phyloP scores from a whole-genome alignment of 352 stramenopile species.

The Pythium monospermum region DNA sequence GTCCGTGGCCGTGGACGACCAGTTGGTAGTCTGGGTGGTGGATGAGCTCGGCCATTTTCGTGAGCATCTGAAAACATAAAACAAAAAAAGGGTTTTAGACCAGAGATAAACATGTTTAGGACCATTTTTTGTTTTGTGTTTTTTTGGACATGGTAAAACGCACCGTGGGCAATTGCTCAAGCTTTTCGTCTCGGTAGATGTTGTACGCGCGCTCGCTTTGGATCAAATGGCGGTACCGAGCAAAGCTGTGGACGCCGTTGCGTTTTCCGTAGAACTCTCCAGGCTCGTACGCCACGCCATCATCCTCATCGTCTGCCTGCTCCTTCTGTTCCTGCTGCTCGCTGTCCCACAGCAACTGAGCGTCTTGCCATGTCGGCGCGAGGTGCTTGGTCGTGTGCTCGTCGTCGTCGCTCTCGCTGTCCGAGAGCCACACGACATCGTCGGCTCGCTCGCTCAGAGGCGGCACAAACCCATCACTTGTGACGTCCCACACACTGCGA shows the following conservation, averaged over 20 bases:
- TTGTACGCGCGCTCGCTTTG: constrained; percentile 60
- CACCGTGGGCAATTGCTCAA: constrained; percentile 57
- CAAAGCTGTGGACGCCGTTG: constrained; percentile 37
- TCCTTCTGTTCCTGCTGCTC: not conserved
- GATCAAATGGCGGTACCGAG: constrained; percentile 52
- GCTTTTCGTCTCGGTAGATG: constrained; percentile 33
- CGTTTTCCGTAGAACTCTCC: constrained; percentile 35
- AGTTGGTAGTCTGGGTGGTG: constrained; percentile 38
- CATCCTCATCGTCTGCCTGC: constrained; percentile 1
- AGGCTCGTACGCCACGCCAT: constrained; percentile 26
- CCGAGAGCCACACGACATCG: constrained; percentile 53
- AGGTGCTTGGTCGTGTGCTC: not conserved
- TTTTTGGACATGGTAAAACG: constrained; percentile 2
- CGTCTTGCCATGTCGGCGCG: constrained; percentile 28
- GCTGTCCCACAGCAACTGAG: constrained; percentile 23
- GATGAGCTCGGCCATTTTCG: constrained; percentile 30
- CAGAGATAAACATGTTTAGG: constrained; percentile 8
- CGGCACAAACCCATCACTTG: constrained; percentile 28
- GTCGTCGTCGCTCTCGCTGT: constrained; percentile 67
- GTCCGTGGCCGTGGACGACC: constrained; percentile 46
- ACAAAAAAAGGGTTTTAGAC: constrained; percentile 17
- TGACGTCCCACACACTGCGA: constrained; percentile 45
- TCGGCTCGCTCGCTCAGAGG: constrained; percentile 25
- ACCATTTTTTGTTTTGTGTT: too few species aligned
- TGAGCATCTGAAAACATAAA: constrained; percentile 26